These are phyloP conservation scores for Microcos paniculata DNA, from an alignment of 345 rosid genomes.

Conservation along the genomic window DNA sequence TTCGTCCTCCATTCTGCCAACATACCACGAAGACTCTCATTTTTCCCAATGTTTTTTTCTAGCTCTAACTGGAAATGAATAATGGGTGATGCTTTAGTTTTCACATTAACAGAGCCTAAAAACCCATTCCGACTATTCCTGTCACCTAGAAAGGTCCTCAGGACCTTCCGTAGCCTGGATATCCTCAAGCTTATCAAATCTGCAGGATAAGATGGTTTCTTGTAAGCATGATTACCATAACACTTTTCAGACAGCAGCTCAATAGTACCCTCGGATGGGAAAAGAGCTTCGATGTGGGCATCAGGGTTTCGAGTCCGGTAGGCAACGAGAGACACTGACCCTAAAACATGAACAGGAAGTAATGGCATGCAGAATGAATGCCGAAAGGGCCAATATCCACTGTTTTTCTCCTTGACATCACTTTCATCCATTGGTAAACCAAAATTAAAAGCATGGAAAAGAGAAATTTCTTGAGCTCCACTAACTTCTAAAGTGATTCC, in stretches of 20 bases:
- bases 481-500: slow-evolving; percentile 60
- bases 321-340: slow-evolving; percentile 62
- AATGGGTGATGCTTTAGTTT: slow-evolving; percentile 45
- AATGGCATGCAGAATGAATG: slow-evolving; percentile 41
- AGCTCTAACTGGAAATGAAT: slow-evolving; percentile 58
- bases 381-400: slow-evolving; percentile 27
- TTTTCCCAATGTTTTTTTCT: slow-evolving; percentile 44
- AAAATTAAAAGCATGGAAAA: slow-evolving; percentile 41
- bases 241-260: slow-evolving; percentile 68
- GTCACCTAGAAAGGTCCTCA: slow-evolving; percentile 40
- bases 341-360: slow-evolving; percentile 49
- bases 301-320: slow-evolving; percentile 40
- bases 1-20: slow-evolving; percentile 62
- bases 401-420: slow-evolving; percentile 15
- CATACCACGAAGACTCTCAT: slow-evolving; percentile 33
- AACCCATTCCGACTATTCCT: slow-evolving; percentile 18
- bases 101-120: slow-evolving; percentile 41
- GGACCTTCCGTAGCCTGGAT: slow-evolving; percentile 38
- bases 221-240: slow-evolving; percentile 32
- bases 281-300: slow-evolving; percentile 40
- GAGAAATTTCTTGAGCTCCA: slow-evolving; percentile 55
- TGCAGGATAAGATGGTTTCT: slow-evolving; percentile 30
- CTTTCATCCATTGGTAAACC: slow-evolving; percentile 29
- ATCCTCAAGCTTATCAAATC: slow-evolving; percentile 46
- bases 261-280: slow-evolving; percentile 38